Percentiles rank a stretch among this genome's conserved stretches.
These are phyloP conservation scores for Madurella mycetomatis DNA, from an alignment of 2,329 filamentous ascomycete genomes.

Conservation along the genomic window DNA sequence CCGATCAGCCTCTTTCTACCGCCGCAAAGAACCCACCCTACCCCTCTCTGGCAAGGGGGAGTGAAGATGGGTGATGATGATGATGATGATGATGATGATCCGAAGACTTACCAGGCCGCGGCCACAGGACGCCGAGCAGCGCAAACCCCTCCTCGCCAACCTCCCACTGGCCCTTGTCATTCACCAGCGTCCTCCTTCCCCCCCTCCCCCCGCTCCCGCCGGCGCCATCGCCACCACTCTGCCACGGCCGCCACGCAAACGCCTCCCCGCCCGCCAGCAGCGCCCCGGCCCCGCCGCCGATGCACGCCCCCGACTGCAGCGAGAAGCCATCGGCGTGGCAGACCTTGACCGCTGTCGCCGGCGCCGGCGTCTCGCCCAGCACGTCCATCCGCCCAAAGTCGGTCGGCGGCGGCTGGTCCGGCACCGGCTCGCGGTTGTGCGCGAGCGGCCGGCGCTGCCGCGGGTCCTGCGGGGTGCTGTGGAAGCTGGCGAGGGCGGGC, in stretches of 20 bases:
- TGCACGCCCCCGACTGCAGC: constrained; percentile 72
- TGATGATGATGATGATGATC: background rate
- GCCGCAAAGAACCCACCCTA: background rate
- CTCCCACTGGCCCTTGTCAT: constrained; percentile 78
- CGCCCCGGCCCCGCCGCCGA: constrained; percentile 65
- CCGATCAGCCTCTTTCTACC: background rate
- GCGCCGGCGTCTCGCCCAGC: constrained; percentile 67
- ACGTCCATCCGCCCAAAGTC: constrained; percentile 77
- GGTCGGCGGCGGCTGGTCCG: constrained; percentile 38
- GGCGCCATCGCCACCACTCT: constrained; percentile 39
- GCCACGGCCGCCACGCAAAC: constrained; percentile 81
- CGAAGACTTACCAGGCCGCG: constrained; percentile 68
- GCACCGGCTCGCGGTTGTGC: constrained; percentile 27
- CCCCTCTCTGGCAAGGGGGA: constrained; percentile 1
- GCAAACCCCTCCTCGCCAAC: constrained; percentile 67
- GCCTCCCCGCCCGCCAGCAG: constrained; percentile 82
- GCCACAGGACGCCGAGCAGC: constrained; percentile 73
- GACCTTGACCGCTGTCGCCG: constrained; percentile 77
- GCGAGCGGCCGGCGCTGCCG: constrained; percentile 5
- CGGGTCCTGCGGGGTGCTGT: constrained; percentile 6
- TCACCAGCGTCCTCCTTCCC: constrained; percentile 51
- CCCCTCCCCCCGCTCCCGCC: constrained; percentile 4
- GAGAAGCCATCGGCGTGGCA: constrained; percentile 81
- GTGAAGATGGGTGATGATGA: background rate
- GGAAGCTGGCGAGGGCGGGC: background rate